Base-by-base conservation (phyloP, 495 filamentous ascomycete genomes). In the Talaromyces ruber region DNA sequence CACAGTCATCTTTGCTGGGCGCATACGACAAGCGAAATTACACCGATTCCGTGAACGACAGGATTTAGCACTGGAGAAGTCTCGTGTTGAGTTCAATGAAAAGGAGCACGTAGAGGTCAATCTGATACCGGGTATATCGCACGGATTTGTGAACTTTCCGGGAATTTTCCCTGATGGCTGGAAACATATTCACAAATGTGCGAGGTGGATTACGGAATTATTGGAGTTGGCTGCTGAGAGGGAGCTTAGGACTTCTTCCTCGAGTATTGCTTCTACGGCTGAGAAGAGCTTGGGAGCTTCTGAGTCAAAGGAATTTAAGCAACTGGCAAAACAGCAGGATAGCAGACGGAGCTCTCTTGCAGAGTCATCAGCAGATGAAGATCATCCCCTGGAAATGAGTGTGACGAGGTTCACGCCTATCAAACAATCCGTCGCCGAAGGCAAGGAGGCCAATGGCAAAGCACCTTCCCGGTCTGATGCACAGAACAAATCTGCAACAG, bases 121-220 rank as follows among this genome's bases (percentile, higher is more conserved):
- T 1, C 73, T 98, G 32, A 85, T 98, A 4, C 94, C 93, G 0
- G 92, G 92, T 0, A 87, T 96, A 30, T 89, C 84, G 9, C 94
- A 98, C 67, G 94, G 94, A 0, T 98, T 98, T 70, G 69, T 97
- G 64, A 92, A 97, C 69, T 96, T 98, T 73, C 90, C 88, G 0
- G 76, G 82, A 3, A 75, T 96, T 6, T 98, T 93, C 65, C 92
- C 92, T 0, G 91, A 94, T 24, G 92, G 87, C 6, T 92, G 89
- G 86, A 85, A 86, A 63, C 83, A 93, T 65, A 89, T 97, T 64
- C 81, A 84, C 34, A 83, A 85, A 9, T 88, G 88, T 64, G 85
- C 83, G 0, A 68, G 76, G 6, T 98, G 95, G 94, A 86, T 96
- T 37, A 81, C 84, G 39, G 84, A 88, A 5, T 75, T 89, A 2